Evolutionary conservation across 2,329 filamentous ascomycete genomes (phyloP), one percentile per base, ranked within the genome.

Genomic region (Aspergillus viridinutans): DNA sequence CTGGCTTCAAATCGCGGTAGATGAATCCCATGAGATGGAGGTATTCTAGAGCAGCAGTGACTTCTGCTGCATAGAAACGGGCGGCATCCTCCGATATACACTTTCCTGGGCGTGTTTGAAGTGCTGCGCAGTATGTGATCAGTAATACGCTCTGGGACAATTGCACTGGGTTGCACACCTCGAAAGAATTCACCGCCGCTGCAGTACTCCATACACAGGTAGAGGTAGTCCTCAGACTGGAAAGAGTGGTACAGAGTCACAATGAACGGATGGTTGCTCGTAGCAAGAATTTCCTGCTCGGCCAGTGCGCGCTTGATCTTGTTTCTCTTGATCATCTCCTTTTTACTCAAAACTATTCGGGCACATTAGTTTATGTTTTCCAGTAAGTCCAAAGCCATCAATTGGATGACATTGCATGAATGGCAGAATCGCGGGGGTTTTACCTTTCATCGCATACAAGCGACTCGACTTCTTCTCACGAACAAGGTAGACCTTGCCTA

Each of bases 291-390:
- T 75, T 99, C 94, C 73, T 97, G 94, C 77, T 99, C 94, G 40
- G 94, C 94, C 65, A 99, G 82, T 14, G 94, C 94, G 71, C 94
- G 87, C 83, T 99, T 99, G 79, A 99, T 99, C 83, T 99, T 99
- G 82, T 99, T 99, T 57, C 94, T 89, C 81, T 99, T 99, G 77
- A 99, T 99, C 94, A 99, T 99, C 76, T 99, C 94, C 81, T 97
- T 97, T 78, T 99, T 99, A 83, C 92, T 97, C 75, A 99, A 74
- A 5, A 99, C 94, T 97, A 71, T 17, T 49, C 6, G 5, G 2
- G 20, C 3, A 53, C 52, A 73, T 83, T 67, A 82, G 76, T 67
- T 26, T 25, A 6, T 12, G 23, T 14, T 14, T 23, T 17, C 6
- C 14, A 17, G 32, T 17, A n/a, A 38, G 32, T 38, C 14, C 14